These are phyloP conservation scores for Fraxinus pennsylvanica DNA, from an alignment of 257 asterid species.

Conservation along the genomic window DNA sequence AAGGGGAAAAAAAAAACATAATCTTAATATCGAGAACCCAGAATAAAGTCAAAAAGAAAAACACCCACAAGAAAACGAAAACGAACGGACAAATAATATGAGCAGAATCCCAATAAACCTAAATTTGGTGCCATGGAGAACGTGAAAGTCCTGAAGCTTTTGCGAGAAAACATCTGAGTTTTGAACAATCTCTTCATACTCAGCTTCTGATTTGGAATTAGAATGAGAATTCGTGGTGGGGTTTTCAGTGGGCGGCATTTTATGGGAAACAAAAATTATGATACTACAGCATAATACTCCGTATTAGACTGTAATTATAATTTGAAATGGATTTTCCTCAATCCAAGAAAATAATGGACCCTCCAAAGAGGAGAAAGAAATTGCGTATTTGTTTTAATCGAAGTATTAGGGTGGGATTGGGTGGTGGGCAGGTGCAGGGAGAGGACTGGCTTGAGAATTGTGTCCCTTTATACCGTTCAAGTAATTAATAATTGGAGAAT, in stretches of 20 bases:
- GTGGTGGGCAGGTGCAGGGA: too few relatives aligned
- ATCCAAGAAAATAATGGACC: neutral
- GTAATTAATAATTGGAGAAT: too few relatives aligned
- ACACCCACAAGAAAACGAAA: neutral
- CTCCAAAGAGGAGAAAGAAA: neutral
- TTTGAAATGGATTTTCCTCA: conserved; percentile 18
- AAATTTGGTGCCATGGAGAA: conserved; percentile 49
- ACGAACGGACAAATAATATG: neutral
- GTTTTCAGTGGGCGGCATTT: conserved; percentile 53
- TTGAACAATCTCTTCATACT: conserved; percentile 66
- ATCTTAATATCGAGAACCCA: neutral
- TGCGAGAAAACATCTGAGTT: conserved; percentile 63
- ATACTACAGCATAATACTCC: conserved; percentile 23
- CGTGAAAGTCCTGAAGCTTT: conserved; percentile 68
- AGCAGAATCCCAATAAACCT: conserved; percentile 27
- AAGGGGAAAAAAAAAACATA: neutral
- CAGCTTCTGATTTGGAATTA: conserved; percentile 87
- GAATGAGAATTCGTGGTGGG: conserved; percentile 35
- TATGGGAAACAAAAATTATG: conserved; percentile 33
- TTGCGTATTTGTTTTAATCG: neutral
- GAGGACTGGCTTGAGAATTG: too few relatives aligned
- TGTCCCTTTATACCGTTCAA: too few relatives aligned
- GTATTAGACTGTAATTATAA: conserved; percentile 24
- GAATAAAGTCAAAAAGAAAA: neutral
- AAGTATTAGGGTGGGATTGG: neutral